These are phyloP conservation scores for Solanum ahanhuiri DNA, from an alignment of 257 asterid genomes.

Conservation along the genomic window DNA sequence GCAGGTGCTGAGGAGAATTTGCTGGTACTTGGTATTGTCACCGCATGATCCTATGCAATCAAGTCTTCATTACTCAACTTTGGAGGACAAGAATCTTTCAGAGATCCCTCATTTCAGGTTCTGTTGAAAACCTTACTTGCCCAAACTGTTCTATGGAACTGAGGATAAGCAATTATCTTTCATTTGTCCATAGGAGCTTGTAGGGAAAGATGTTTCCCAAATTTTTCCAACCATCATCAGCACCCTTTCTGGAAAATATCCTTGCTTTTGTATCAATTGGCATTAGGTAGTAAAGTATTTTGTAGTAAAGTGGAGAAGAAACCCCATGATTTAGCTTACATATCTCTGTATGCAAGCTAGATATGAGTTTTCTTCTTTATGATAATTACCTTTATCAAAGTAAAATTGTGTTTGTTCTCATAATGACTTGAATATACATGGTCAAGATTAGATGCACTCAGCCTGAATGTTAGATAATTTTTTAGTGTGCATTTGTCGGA, in stretches of 20 bases:
- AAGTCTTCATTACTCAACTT: conserved; percentile 83
- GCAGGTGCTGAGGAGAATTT: conserved; percentile 89
- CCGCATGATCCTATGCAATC: conserved; percentile 97
- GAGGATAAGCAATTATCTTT: background rate
- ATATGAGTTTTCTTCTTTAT: background rate
- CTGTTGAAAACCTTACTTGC: background rate
- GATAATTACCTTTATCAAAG: background rate
- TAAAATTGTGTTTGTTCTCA: background rate
- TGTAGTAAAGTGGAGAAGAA: background rate
- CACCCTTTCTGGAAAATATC: background rate
- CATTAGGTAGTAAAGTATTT: background rate
- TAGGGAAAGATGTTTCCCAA: background rate
- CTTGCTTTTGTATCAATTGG: background rate
- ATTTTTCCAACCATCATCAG: background rate
- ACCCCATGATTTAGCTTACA: background rate
- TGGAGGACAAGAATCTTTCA: conserved; percentile 93
- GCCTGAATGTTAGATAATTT: background rate
- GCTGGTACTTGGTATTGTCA: conserved; percentile 87
- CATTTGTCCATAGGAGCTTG: background rate
- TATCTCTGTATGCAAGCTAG: background rate
- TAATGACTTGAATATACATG: background rate
- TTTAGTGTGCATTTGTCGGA: background rate
- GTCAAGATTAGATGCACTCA: background rate
- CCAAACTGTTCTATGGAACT: background rate
- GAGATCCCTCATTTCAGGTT: conserved; percentile 88